Conservation (phyloP, 371 early-diverging fungal genomes). For the Mortierella sp. region DNA sequence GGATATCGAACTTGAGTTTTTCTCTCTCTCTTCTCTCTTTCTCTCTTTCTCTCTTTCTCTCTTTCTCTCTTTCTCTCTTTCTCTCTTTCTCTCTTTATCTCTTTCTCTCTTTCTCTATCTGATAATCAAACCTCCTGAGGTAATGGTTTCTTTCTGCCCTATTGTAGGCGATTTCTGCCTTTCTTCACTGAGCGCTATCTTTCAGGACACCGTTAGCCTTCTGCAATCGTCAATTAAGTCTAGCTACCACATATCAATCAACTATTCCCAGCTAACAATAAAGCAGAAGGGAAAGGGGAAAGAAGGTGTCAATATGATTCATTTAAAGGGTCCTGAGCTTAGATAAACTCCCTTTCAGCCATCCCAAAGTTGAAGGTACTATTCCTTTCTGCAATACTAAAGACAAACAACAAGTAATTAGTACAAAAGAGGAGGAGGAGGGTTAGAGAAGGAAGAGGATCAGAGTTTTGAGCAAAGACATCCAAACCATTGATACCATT, state of each 20-base stretch:
- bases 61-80: neutral
- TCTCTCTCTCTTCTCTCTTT: neutral
- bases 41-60: neutral
- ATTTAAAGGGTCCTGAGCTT: conserved; percentile 8
- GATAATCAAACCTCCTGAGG: neutral
- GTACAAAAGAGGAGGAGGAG: no score
- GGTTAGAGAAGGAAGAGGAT: no score
- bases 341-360: neutral
- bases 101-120: neutral
- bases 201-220: neutral
- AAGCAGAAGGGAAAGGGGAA: no score
- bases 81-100: conserved; percentile 1
- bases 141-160: neutral
- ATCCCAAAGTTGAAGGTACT: no score
- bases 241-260: no score
- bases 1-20: no score
- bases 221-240: conserved; percentile 5
- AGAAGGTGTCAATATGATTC: no score
- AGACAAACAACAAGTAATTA: no score
- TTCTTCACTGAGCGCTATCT: neutral
- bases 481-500: no score
- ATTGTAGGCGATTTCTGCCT: neutral
- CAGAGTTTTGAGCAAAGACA: no score
- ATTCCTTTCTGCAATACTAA: neutral
- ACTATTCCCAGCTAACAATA: no score